Evolutionary conservation across 805 yeast genomes (phyloP), one percentile per base, ranked within the genome.

Genomic region (Saccharomyces mikatae): DNA sequence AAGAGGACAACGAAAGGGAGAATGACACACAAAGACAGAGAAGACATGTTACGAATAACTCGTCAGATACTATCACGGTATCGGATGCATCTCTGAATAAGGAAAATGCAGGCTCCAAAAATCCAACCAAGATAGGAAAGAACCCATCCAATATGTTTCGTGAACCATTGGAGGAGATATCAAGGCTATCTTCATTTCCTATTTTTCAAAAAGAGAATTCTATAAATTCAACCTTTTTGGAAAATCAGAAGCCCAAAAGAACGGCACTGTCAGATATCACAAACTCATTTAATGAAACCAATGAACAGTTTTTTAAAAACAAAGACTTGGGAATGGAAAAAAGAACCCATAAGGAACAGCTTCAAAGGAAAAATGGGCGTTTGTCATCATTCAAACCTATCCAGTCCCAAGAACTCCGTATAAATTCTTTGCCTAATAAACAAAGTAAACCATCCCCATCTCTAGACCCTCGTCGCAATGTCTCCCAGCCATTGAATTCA

Each of bases 401-500:
- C 17, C 44, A 36, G 47, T 14, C 30, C 31, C 31, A 48, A 41
- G 50, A 48, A 9, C 36, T 56, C 13, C 59, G 64, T n/a, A 41
- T 57, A 1, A 50, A 56, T 8, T 62, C 66, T 31, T 63, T 58
- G 5, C 59, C 58, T 2, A 47, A 29, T n/a, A 28, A 41, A 5
- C 57, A 50, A 27, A 32, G 21, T 21, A 51, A 28, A 14, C 44
- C 48, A n/a, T 17, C 32, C 4, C 28, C 44, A 17, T 67, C 71
- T 0, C 52, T 68, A 36, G 72, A 68, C 51, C 72, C 72, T 6
- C 66, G 69, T 48, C 62, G 68, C 30, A 65, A 63, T 49, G 47
- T 60, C 10, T 59, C 70, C 3, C 68, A 65, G 49, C 70, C 72
- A 9, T 53, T 47, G 2, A 58, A 58, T 28, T 51, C 64, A 8